Evolutionary conservation across 352 stramenopile species (phyloP), one percentile per base, ranked within the genome.

Genomic region (Globisporangium okanoganense): DNA sequence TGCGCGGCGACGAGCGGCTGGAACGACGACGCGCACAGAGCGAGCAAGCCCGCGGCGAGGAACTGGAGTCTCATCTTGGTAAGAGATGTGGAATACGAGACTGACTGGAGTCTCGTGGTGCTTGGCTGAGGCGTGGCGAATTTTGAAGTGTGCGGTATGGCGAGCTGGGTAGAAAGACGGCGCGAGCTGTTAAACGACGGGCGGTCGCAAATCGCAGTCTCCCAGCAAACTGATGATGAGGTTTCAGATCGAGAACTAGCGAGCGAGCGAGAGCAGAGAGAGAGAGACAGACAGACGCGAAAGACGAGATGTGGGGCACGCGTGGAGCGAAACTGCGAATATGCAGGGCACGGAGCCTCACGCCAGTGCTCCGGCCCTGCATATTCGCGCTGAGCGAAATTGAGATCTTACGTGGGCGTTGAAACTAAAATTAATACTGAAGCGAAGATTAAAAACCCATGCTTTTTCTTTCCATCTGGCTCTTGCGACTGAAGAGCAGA

Each of bases 1-100:
- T 64, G 48, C 5, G 47, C 58, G 5, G 7, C 12, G 13, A 56
- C 38, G 13, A 49, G 29, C n/a, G 27, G 25, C 18, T 54, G 16
- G 48, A 22, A 27, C 2, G 47, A 48, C 2, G 45, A 50, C 35
- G n/a, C 35, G 47, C 25, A 31, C 8, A 57, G 10, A 5, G 27
- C 58, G 58, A 64, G 36, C 36, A 36, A 63, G 35, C 57, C 16
- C 35, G 38, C 47, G 20, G 29, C n/a, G 36, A 64, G n/a, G 38
- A 45, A 20, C 7, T 64, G 50, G 25, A 49, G 7, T 25, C 47
- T 50, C 58, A 58, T 64, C 35, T 22, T 58, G 22, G 24, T 22
- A 24, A 20, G n/a, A 18, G 24, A 25, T 5, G 16, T 18, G 20
- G 33, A 24, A 57, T 48, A 45, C 52, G 52, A 55, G 27, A 29